Percentiles rank a stretch among this genome's conserved stretches.
Conservation (phyloP, 768 basidiomycete genomes). For the Boletus tylopilopsis region DNA sequence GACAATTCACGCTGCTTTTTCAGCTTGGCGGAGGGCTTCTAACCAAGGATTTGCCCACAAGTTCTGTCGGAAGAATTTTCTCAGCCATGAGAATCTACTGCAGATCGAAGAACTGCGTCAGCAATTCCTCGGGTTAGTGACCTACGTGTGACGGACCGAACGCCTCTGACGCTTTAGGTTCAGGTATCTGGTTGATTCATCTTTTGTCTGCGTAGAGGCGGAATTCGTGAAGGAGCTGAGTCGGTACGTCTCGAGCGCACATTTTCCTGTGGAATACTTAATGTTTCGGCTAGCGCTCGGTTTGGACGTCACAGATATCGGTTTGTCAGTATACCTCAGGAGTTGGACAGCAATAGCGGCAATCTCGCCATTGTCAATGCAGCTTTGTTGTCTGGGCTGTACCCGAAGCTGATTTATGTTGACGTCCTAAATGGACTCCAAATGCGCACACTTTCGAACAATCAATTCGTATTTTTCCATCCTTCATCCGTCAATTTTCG, state of each 20-base stretch:
- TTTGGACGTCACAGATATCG: slow-evolving; percentile 71
- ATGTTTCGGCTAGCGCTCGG: slow-evolving; percentile 51
- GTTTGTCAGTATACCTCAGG: slow-evolving; percentile 71
- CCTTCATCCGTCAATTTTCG: slow-evolving; percentile 91
- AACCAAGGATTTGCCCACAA: slow-evolving; percentile 60
- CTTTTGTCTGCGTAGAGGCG: slow-evolving; percentile 69
- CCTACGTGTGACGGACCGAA: slow-evolving; percentile 1
- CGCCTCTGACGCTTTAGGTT: slow-evolving; percentile 1
- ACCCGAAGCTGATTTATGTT: slow-evolving; percentile 83
- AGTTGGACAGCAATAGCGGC: slow-evolving; percentile 63
- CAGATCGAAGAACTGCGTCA: slow-evolving; percentile 96
- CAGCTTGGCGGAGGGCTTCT: slow-evolving; percentile 75
- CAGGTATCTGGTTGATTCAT: slow-evolving; percentile 86
- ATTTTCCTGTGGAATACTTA: neutral
- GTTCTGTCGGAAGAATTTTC: slow-evolving; percentile 76
- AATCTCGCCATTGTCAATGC: slow-evolving; percentile 71
- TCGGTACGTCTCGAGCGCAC: slow-evolving; percentile 37
- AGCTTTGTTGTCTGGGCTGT: slow-evolving; percentile 80
- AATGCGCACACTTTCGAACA: slow-evolving; percentile 79
- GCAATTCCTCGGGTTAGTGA: slow-evolving; percentile 68
- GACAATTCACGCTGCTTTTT: slow-evolving; percentile 87
- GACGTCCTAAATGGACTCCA: slow-evolving; percentile 52
- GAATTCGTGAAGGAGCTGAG: slow-evolving; percentile 67
- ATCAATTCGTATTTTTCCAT: slow-evolving; percentile 75
- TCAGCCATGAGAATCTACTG: slow-evolving; percentile 90